Conservation (phyloP, 192 early-diverging fungal genomes). For the Backusella westeae region DNA sequence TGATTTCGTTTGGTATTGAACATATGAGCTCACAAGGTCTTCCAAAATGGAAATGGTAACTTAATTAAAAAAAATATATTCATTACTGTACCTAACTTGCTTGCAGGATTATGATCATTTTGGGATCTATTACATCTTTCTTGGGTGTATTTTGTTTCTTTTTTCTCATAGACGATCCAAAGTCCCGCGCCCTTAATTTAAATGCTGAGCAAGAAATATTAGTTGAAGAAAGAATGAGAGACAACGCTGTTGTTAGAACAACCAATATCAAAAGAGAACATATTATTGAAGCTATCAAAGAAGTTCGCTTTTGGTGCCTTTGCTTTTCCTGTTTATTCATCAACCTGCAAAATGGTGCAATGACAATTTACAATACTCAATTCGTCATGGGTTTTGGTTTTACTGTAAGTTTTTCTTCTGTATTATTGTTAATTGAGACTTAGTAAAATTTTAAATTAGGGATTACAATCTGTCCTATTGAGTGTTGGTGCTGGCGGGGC, state of each 20-base stretch:
- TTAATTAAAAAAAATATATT: neutral
- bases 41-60: slow-evolving; percentile 32
- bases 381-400: slow-evolving; percentile 22
- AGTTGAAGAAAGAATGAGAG: slow-evolving; percentile 27
- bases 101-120: slow-evolving; percentile 33
- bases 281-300: slow-evolving; percentile 23
- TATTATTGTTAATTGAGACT: neutral
- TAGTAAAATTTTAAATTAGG: slow-evolving; percentile 10
- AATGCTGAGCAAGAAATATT: slow-evolving; percentile 29
- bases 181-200: slow-evolving; percentile 12
- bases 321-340: slow-evolving; percentile 7
- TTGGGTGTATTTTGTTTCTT: slow-evolving; percentile 27
- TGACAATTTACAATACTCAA: slow-evolving; percentile 29
- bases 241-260: slow-evolving; percentile 27
- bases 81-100: neutral
- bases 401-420: slow-evolving; percentile 12
- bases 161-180: slow-evolving; percentile 35
- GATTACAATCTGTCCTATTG: slow-evolving; percentile 18
- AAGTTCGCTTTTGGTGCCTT: slow-evolving; percentile 24
- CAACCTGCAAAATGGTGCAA: slow-evolving; percentile 32
- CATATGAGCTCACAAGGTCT: slow-evolving; percentile 7
- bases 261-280: slow-evolving; percentile 21
- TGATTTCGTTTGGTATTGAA: slow-evolving; percentile 31
- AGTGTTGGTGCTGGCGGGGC: slow-evolving; percentile 15
- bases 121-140: slow-evolving; percentile 14